Base-by-base conservation (phyloP, 257 asterid genomes). In the Buddleja alternifolia region DNA sequence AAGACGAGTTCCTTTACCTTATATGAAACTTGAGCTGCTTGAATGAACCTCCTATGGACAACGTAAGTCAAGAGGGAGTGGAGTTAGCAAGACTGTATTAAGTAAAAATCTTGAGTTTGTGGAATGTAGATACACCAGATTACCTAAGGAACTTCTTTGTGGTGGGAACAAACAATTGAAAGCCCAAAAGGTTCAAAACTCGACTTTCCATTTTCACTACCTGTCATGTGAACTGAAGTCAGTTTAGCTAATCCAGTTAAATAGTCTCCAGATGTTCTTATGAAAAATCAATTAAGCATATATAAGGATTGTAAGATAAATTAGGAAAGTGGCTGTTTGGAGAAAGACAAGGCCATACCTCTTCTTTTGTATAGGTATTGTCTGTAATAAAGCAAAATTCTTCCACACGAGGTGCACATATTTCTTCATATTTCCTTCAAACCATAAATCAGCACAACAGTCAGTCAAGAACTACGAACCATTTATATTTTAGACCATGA, bases 141-240 rank as follows among this genome's bases (percentile, higher is more conserved):
- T 83, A 91, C 99, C 99, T 89, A 7, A 95, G 99, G 88, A 95
- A 92, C 80, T 86, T 95, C 78, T 95, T 92, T 7, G 90, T 78
- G 45, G 97, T 95, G 25, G 99, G 99, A 71, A 81, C 82, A 52
- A 95, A 84, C 61, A 95, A 68, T 64, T 81, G 98, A 81, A 92
- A 95, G 54, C 78, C 85, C 88, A 92, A 57, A 58, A 48, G 56
- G 78, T 86, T 94, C 73, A 94, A 80, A 69, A 91, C 85, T 1
- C 72, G 70, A 69, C 88, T 86, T 81, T 94, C 99, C 96, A 87
- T 87, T 71, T 72, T 69, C 62, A 91, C 92, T 12, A 94, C 95
- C 98, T 93, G 92, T 52, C 75, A 81, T 40, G 41, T 8, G 71
- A 77, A 64, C 56, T 14, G 32, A 29, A 29, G 34, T 29, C 34